phyloP scores from a whole-genome alignment of 2,329 filamentous ascomycete species.

The Lachnellula hyalina region DNA sequence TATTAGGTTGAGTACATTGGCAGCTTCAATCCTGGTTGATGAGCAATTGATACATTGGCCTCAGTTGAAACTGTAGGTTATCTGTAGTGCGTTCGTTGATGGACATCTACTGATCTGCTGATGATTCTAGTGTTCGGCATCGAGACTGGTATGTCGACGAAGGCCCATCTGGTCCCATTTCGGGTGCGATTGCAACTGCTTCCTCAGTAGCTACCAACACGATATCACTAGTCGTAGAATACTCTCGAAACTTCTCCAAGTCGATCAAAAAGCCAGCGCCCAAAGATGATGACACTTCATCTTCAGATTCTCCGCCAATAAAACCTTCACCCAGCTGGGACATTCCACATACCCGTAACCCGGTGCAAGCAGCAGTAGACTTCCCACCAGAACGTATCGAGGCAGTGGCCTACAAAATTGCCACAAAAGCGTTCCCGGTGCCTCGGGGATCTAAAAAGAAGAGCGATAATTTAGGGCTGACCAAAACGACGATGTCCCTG shows the following conservation, averaged over 20 bases:
- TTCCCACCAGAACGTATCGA: slow-evolving; percentile 18
- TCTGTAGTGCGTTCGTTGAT: not conserved
- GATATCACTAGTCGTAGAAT: slow-evolving; percentile 9
- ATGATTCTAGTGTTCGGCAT: slow-evolving; percentile 12
- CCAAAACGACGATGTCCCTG: not conserved
- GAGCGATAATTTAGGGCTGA: slow-evolving; percentile 3
- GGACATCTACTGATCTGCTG: not conserved
- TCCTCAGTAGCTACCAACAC: slow-evolving; percentile 15
- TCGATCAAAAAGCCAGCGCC: slow-evolving; percentile 6
- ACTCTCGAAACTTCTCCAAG: slow-evolving; percentile 12
- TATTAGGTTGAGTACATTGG: slow-evolving; percentile 56
- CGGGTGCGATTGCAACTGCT: slow-evolving; percentile 14
- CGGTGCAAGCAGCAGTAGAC: slow-evolving; percentile 11
- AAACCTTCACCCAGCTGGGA: slow-evolving; percentile 7
- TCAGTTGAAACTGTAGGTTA: slow-evolving; percentile 20
- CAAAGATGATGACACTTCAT: not conserved
- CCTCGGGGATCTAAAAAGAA: slow-evolving; percentile 2
- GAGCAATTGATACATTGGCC: slow-evolving; percentile 32
- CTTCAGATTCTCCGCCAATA: not conserved
- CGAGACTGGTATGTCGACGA: slow-evolving; percentile 27
- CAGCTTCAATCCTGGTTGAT: slow-evolving; percentile 58
- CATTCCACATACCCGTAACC: slow-evolving; percentile 6
- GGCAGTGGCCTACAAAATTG: slow-evolving; percentile 18
- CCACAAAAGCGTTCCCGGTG: slow-evolving; percentile 11
- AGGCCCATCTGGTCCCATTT: slow-evolving; percentile 18